phyloP scores from a whole-genome alignment of 2,329 filamentous ascomycete genomes.

The Pyricularia sp. region DNA sequence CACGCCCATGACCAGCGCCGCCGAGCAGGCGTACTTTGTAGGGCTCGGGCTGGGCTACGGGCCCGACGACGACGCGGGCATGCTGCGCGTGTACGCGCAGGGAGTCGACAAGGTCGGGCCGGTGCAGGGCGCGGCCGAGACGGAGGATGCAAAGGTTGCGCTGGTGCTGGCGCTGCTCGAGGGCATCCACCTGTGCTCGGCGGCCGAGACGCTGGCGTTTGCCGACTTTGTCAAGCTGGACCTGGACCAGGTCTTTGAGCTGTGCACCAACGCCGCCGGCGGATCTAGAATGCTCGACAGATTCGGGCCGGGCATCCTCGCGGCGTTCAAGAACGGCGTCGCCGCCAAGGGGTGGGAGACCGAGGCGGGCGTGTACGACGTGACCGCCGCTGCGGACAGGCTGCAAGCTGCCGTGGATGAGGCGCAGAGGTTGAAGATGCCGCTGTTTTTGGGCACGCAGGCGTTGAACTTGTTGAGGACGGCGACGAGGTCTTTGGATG shows the following conservation, averaged over 20 bases:
- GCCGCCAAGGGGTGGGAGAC: slow-evolving; percentile 10
- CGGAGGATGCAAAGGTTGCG: slow-evolving; percentile 24
- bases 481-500: slow-evolving; percentile 15
- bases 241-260: slow-evolving; percentile 32
- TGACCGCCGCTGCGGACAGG: slow-evolving; percentile 19
- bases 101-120: slow-evolving; percentile 23
- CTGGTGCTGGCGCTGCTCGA: slow-evolving; percentile 29
- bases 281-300: slow-evolving; percentile 28
- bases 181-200: slow-evolving; percentile 33
- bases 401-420: slow-evolving; percentile 30
- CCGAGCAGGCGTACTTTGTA: slow-evolving; percentile 56
- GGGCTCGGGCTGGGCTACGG: slow-evolving; percentile 47
- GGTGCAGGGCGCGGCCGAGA: slow-evolving; percentile 16
- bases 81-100: slow-evolving; percentile 32
- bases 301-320: slow-evolving; percentile 28
- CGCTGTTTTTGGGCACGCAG: slow-evolving; percentile 29
- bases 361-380: slow-evolving; percentile 11
- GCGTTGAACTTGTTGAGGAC: slow-evolving; percentile 27
- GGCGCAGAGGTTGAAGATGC: slow-evolving; percentile 30
- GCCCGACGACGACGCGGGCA: slow-evolving; percentile 31
- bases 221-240: slow-evolving; percentile 30
- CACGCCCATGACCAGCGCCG: slow-evolving; percentile 48
- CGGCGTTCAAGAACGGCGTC: slow-evolving; percentile 19
- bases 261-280: slow-evolving; percentile 36
- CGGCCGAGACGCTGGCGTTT: slow-evolving; percentile 33